Evolutionary conservation across 1,284 basidiomycete genomes (phyloP).

Genomic region (Ganoderma boninense): DNA sequence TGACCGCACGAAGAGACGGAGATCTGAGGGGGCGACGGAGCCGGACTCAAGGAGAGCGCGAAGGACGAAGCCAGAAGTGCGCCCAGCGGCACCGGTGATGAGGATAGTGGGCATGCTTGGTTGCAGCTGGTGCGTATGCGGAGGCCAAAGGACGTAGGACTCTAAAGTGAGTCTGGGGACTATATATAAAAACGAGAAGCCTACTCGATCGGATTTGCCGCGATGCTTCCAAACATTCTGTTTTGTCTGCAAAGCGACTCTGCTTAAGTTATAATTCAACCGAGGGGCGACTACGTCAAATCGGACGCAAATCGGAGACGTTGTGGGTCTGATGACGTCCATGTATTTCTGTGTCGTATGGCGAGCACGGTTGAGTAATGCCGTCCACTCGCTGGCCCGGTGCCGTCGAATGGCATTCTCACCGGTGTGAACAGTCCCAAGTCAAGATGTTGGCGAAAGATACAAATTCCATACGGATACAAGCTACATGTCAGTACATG

Average conservation of each 20-base stretch:
- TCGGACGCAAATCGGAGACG: neutral
- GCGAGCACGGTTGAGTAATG: neutral
- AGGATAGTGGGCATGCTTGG: conserved; percentile 33
- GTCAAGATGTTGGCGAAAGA: neutral
- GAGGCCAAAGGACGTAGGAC: neutral
- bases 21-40: conserved; percentile 23
- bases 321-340: conserved; percentile 1
- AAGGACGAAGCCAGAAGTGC: conserved; percentile 42
- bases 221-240: neutral
- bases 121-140: neutral
- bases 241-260: neutral
- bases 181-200: neutral
- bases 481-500: conserved; percentile 24
- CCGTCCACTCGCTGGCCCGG: no score
- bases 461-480: conserved; percentile 24
- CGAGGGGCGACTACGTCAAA: neutral
- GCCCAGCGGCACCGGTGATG: conserved; percentile 42
- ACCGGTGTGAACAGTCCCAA: neutral
- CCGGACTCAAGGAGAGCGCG: conserved; percentile 36
- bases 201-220: neutral
- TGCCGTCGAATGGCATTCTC: neutral
- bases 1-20: conserved; percentile 41
- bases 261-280: neutral
- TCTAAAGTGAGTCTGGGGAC: neutral
- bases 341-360: neutral